Percentiles rank a stretch among this genome's conserved stretches.
Evolutionary conservation across 768 basidiomycete species (phyloP).

Genomic region (Steccherinum ochraceum): DNA sequence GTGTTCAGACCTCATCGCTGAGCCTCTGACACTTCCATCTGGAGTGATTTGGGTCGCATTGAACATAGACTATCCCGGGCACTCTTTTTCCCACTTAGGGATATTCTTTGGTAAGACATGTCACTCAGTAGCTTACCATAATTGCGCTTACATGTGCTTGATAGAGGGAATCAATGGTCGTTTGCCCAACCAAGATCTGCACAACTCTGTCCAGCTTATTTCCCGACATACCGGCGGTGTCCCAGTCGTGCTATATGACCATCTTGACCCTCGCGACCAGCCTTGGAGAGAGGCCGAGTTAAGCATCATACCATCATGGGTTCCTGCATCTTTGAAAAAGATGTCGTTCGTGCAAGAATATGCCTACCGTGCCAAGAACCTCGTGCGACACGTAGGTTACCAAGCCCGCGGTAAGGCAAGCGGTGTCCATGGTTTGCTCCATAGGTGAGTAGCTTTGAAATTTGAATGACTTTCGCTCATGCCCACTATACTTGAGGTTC

Average conservation of each 20-base stretch:
- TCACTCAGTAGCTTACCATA: not conserved
- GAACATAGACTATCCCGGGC: slow-evolving; percentile 92
- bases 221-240: slow-evolving; percentile 69
- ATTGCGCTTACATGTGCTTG: not conserved
- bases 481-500: slow-evolving; percentile 44
- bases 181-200: slow-evolving; percentile 90
- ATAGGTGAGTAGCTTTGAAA: slow-evolving; percentile 56
- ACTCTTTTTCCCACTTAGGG: slow-evolving; percentile 96
- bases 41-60: slow-evolving; percentile 96
- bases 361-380: slow-evolving; percentile 53
- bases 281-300: slow-evolving; percentile 22
- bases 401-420: slow-evolving; percentile 77
- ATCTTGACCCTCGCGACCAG: slow-evolving; percentile 46
- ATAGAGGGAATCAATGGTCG: slow-evolving; percentile 93
- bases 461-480: not conserved
- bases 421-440: slow-evolving; percentile 86
- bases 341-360: slow-evolving; percentile 43
- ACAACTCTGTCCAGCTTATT: slow-evolving; percentile 76
- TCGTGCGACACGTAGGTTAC: slow-evolving; percentile 64
- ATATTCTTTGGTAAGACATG: slow-evolving; percentile 74
- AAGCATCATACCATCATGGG: slow-evolving; percentile 34
- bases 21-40: slow-evolving; percentile 57
- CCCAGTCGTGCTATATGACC: slow-evolving; percentile 77
- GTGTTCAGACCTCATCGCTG: slow-evolving; percentile 56
- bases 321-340: slow-evolving; percentile 39